phyloP scores from a whole-genome alignment of 2,329 filamentous ascomycete species.

The Knoxdaviesia proteae region DNA sequence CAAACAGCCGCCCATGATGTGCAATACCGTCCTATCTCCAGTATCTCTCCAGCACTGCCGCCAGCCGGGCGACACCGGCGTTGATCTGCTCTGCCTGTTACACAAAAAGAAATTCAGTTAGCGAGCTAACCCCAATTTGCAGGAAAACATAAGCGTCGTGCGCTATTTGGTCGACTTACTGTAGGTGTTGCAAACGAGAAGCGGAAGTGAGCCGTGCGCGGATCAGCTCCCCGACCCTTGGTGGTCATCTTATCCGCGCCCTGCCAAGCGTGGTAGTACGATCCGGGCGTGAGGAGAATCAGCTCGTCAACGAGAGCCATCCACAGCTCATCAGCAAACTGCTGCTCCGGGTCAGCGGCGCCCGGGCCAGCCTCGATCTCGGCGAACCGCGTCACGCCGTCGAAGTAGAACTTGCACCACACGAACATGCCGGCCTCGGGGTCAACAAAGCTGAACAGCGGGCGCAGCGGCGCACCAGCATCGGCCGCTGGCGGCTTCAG shows the following conservation, averaged over 20 bases:
- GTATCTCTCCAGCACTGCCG: too few species aligned
- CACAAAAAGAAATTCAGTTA: too few species aligned
- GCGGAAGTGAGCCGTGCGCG: conserved; percentile 9
- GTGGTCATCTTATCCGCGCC: conserved; percentile 9
- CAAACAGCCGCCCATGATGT: too few species aligned
- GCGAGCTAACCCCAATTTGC: too few species aligned
- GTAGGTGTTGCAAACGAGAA: conserved; percentile 11
- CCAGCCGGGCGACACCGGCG: too few species aligned
- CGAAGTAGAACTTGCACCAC: conserved; percentile 12
- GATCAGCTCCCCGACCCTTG: conserved; percentile 8
- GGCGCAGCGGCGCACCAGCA: conserved; percentile 1
- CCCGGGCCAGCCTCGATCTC: conserved; percentile 6
- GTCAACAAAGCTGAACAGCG: conserved; percentile 11
- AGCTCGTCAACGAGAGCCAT: conserved; percentile 6
- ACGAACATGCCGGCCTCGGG: conserved; percentile 13
- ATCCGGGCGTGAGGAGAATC: conserved; percentile 12
- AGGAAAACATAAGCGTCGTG: too few species aligned
- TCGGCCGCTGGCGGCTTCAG: background rate
- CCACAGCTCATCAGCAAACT: conserved; percentile 8
- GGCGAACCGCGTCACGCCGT: conserved; percentile 4
- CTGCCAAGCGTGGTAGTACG: conserved; percentile 13
- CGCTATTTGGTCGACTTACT: conserved; percentile 4
- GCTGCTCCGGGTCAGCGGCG: conserved; percentile 8
- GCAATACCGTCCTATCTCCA: too few species aligned
- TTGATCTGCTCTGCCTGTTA: too few species aligned